Conservation (phyloP, 2,329 filamentous ascomycete species). For the Calonectria hawksworthii region DNA sequence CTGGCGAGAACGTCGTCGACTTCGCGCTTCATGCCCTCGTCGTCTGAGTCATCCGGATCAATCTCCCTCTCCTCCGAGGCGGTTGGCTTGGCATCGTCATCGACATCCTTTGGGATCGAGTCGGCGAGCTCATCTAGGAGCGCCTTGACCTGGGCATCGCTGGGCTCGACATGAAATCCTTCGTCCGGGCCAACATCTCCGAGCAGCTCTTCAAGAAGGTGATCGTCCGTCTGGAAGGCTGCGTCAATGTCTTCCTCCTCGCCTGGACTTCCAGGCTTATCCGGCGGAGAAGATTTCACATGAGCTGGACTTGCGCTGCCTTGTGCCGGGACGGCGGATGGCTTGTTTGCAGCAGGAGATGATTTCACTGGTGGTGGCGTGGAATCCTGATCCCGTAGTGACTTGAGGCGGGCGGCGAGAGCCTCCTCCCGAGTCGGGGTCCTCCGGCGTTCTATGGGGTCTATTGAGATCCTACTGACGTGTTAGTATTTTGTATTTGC, state of each 20-base stretch:
- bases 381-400: slow-evolving; percentile 59
- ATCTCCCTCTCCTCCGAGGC: slow-evolving; percentile 19
- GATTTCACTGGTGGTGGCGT: slow-evolving; percentile 36
- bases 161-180: slow-evolving; percentile 36
- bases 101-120: slow-evolving; percentile 49
- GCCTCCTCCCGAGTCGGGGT: slow-evolving; percentile 64
- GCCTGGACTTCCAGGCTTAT: background rate
- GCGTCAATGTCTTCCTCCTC: slow-evolving; percentile 55
- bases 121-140: slow-evolving; percentile 54
- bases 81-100: background rate
- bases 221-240: slow-evolving; percentile 64
- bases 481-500: background rate
- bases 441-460: slow-evolving; percentile 58
- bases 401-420: slow-evolving; percentile 65
- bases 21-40: slow-evolving; percentile 61
- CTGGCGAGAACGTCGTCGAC: slow-evolving; percentile 61
- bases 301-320: slow-evolving; percentile 6
- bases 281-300: background rate
- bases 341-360: background rate
- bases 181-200: slow-evolving; percentile 57
- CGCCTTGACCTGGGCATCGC: slow-evolving; percentile 52
- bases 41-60: slow-evolving; percentile 63
- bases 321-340: background rate
- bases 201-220: slow-evolving; percentile 66
- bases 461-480: slow-evolving; percentile 46